These are phyloP conservation scores for Coniochaeta sp. DNA, from an alignment of 2,329 filamentous ascomycete genomes.

Conservation along the genomic window DNA sequence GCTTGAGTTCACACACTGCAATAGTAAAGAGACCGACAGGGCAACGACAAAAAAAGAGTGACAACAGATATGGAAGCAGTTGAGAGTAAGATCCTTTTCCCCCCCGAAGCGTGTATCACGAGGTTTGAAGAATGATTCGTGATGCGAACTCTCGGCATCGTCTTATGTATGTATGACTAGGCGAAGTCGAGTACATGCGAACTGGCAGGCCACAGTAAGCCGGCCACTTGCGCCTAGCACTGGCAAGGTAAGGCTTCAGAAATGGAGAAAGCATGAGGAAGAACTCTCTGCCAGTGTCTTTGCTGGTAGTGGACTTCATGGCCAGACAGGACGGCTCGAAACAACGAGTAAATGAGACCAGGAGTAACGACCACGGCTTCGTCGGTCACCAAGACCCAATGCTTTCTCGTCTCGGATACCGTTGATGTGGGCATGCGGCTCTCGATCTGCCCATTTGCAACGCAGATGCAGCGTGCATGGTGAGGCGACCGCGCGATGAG, in stretches of 20 bases:
- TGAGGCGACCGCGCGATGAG: background rate
- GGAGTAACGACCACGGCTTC: background rate
- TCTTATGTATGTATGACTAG: conserved; percentile 1
- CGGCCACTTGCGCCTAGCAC: background rate
- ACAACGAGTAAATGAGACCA: background rate
- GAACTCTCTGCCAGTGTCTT: background rate
- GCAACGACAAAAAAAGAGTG: background rate
- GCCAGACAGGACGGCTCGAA: background rate
- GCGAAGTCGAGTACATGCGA: background rate
- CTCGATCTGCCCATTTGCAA: background rate
- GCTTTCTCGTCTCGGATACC: background rate
- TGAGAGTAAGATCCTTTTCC: too few species aligned
- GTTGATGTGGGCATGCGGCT: background rate
- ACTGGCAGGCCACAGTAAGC: background rate
- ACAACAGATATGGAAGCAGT: background rate
- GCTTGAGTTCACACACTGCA: background rate
- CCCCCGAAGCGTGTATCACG: too few species aligned
- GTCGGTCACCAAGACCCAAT: background rate
- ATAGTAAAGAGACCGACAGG: background rate
- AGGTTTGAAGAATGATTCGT: too few species aligned
- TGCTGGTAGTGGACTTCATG: background rate
- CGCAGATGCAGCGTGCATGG: background rate
- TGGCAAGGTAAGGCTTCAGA: background rate
- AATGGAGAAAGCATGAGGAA: background rate
- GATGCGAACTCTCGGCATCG: background rate